Percentiles rank a stretch among this genome's conserved stretches.
Evolutionary conservation across 495 filamentous ascomycete species (phyloP).

Genomic region (Penicillium paradoxum): DNA sequence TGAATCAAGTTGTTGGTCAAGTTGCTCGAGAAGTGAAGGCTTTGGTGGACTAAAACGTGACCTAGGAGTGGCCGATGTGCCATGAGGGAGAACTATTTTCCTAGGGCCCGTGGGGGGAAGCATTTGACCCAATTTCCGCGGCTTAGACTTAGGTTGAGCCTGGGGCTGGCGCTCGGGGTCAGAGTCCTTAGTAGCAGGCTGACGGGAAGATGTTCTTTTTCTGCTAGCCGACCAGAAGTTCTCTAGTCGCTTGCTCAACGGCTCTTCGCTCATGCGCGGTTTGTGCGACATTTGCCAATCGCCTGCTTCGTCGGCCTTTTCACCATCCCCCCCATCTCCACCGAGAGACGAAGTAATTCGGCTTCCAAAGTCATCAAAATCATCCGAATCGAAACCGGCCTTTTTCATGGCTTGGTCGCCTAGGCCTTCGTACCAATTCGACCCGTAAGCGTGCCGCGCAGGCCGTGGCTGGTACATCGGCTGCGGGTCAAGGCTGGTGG

Average conservation of each 20-base stretch:
- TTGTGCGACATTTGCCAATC: constrained; percentile 29
- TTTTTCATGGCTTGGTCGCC: constrained; percentile 36
- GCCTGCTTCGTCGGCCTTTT: constrained; percentile 20
- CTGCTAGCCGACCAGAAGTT: constrained; percentile 40
- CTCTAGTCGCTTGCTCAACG: constrained; percentile 40
- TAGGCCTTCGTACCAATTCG: constrained; percentile 35
- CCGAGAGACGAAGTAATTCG: constrained; percentile 30
- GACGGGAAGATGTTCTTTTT: constrained; percentile 18
- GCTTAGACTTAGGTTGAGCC: constrained; percentile 16
- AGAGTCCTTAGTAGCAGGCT: not conserved
- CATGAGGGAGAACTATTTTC: constrained; percentile 37
- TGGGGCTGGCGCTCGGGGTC: constrained; percentile 8
- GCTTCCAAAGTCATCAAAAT: constrained; percentile 29
- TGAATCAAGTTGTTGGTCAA: constrained; percentile 37
- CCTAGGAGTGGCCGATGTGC: constrained; percentile 35
- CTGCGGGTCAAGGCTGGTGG: constrained; percentile 15
- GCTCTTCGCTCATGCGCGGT: constrained; percentile 29
- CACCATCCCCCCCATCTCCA: constrained; percentile 34
- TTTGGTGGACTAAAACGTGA: constrained; percentile 45
- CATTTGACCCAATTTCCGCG: constrained; percentile 27
- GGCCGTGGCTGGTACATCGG: constrained; percentile 29
- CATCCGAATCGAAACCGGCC: constrained; percentile 36
- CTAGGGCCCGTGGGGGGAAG: constrained; percentile 28
- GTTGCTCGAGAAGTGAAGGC: constrained; percentile 38
- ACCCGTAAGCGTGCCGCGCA: constrained; percentile 21